These are phyloP conservation scores for Euryodendron excelsum DNA, from an alignment of 148 eudicot species.

Conservation along the genomic window DNA sequence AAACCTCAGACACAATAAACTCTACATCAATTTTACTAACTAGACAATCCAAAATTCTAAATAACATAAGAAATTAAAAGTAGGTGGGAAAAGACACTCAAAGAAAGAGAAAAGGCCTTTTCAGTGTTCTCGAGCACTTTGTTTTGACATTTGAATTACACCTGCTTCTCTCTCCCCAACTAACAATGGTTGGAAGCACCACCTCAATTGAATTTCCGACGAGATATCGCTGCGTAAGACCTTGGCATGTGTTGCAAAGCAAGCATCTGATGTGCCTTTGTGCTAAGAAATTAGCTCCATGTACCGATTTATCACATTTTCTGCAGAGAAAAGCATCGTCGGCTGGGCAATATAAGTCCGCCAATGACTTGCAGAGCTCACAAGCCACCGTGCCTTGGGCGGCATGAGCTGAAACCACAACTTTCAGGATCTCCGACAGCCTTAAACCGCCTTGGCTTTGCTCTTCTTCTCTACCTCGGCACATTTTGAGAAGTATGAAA, in stretches of 20 bases:
- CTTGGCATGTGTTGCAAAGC: conserved; percentile 32
- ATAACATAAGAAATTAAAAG: not conserved
- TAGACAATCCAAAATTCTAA: not conserved
- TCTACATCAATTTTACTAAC: not conserved
- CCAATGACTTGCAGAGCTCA: conserved; percentile 33
- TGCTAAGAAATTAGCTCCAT: conserved; percentile 44
- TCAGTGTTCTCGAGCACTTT: conserved; percentile 5
- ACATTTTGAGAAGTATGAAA: conserved; percentile 11
- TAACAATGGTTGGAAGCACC: conserved; percentile 10
- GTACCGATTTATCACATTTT: conserved; percentile 41
- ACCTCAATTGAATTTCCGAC: conserved; percentile 24
- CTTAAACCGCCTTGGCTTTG: not conserved
- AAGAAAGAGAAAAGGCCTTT: conserved; percentile 19
- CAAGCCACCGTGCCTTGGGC: conserved; percentile 17
- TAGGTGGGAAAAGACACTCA: conserved; percentile 12
- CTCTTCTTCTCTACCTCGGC: conserved; percentile 18
- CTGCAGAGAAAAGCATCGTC: conserved; percentile 36
- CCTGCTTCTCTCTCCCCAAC: conserved; percentile 17
- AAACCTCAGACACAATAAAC: not conserved
- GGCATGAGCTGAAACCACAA: not conserved
- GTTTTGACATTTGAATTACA: not conserved
- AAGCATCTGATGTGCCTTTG: conserved; percentile 33
- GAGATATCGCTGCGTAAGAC: conserved; percentile 27
- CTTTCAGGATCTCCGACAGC: not conserved
- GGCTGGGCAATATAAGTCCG: conserved; percentile 35